Evolutionary conservation across 305 asterid genomes (phyloP).

Genomic region (Fraxinus velutina): DNA sequence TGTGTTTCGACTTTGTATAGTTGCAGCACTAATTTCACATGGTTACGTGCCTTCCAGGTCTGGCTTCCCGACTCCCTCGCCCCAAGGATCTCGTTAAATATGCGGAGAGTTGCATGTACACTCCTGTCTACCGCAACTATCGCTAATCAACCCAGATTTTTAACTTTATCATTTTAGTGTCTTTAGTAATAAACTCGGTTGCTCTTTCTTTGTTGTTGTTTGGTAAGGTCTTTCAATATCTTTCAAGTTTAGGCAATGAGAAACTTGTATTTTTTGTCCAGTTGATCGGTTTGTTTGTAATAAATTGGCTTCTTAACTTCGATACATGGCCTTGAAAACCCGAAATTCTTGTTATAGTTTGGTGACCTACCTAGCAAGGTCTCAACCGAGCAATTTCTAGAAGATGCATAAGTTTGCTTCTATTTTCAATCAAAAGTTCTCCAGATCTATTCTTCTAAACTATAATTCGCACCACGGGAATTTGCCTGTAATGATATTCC

Average conservation of each 20-base stretch:
- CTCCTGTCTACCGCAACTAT: constrained; percentile 60
- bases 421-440: background rate
- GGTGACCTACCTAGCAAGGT: background rate
- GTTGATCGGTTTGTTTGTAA: background rate
- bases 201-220: background rate
- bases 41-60: constrained; percentile 41
- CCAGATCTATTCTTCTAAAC: background rate
- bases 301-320: background rate
- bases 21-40: constrained; percentile 5
- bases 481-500: background rate
- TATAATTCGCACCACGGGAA: background rate
- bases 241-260: background rate
- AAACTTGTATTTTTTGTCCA: background rate
- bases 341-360: background rate
- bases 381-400: background rate
- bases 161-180: background rate
- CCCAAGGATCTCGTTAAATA: constrained; percentile 64
- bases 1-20: background rate
- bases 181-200: background rate
- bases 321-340: background rate
- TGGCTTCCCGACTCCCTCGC: constrained; percentile 75
- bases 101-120: constrained; percentile 89
- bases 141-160: constrained; percentile 32
- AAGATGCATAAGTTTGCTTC: background rate
- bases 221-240: background rate